Base-by-base conservation (phyloP, 73 alveolate genomes). In the Breviolum minutum region DNA sequence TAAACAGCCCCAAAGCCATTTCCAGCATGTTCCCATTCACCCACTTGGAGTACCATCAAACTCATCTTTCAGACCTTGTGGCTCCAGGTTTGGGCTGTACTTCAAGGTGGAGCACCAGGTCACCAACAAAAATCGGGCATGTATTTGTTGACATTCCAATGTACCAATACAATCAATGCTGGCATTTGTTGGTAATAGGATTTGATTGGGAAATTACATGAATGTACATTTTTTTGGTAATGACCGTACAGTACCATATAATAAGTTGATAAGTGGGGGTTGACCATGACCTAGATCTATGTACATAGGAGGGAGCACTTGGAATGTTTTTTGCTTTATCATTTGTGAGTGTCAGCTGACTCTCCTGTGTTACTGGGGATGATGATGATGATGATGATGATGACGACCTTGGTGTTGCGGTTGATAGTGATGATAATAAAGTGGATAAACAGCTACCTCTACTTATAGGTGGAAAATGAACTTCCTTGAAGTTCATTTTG, bases 101-200 rank as follows among this genome's bases (percentile, higher is more conserved):
- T 92, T 66, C 87, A 60, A 29, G 30, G 97, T 48, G 98, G 98
- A 27, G 98, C 98, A 9, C 98, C 98, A 92, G 98, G 94, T 10
- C 73, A 8, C 60, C 48, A 68, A 14, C 1, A 68, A 22, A 14
- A 68, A 14, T 14, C 77, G 77, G 77, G 24, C n/a, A 14, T 68
- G 6, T 14, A 68, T 40, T 2, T 40, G 54, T 40, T 40, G 54
- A 40, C 54, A 40, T 40, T 40, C 54, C 3, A 40, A 2, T 40
- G 54, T 40, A 40, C 54, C 3, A 40, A 40, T 40, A 40, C 5
- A 40, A 40, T 40, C 0, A 40, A 40, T 40, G 54, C 3, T 68
- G 77, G 77, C 77, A 22, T 1, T 1, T 68, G 77, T 68, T 68
- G 77, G 17, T 68, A 17, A 2, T 1, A 68, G 17, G 2, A 68